phyloP scores from a whole-genome alignment of 1,139 yeast genomes.

The Candida pseudoviswanathii region DNA sequence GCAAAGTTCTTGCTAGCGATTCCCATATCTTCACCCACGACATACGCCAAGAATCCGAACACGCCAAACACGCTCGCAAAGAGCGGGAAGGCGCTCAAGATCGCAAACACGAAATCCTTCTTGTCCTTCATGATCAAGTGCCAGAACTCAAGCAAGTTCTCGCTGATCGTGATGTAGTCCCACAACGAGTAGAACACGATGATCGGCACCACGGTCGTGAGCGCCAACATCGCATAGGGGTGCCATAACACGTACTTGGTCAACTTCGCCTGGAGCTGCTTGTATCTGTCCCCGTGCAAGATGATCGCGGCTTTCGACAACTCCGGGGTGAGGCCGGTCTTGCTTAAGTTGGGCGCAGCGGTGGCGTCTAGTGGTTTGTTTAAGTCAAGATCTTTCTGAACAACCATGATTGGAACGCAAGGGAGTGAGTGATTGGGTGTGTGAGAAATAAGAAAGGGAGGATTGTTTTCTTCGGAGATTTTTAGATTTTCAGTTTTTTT shows the following conservation, averaged over 20 bases:
- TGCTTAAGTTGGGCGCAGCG: conserved; percentile 51
- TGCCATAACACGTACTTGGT: conserved; percentile 54
- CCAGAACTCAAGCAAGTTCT: conserved; percentile 37
- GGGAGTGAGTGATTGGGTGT: neutral
- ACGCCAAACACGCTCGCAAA: conserved; percentile 24
- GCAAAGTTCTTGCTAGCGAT: conserved; percentile 44
- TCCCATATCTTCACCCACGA: conserved; percentile 48
- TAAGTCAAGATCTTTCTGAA: conserved; percentile 51
- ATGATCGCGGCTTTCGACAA: conserved; percentile 61
- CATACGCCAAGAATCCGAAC: conserved; percentile 29
- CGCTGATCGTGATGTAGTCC: conserved; percentile 40
- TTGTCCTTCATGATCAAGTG: conserved; percentile 21
- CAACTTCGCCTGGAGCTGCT: conserved; percentile 56
- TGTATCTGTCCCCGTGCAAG: conserved; percentile 63
- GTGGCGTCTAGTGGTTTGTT: conserved; percentile 54
- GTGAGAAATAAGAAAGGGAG: too few species aligned
- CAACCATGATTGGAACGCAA: conserved; percentile 15
- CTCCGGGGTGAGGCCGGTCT: conserved; percentile 52
- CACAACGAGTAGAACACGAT: conserved; percentile 28
- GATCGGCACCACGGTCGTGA: conserved; percentile 22
- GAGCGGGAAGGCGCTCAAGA: conserved; percentile 30
- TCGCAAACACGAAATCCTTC: conserved; percentile 28
- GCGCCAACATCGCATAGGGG: conserved; percentile 36
- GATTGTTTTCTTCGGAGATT: too few species aligned
- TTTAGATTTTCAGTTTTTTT: neutral